Evolutionary conservation across 2,329 filamentous ascomycete genomes (phyloP).

Genomic region (Pseudopyricularia cyperi): DNA sequence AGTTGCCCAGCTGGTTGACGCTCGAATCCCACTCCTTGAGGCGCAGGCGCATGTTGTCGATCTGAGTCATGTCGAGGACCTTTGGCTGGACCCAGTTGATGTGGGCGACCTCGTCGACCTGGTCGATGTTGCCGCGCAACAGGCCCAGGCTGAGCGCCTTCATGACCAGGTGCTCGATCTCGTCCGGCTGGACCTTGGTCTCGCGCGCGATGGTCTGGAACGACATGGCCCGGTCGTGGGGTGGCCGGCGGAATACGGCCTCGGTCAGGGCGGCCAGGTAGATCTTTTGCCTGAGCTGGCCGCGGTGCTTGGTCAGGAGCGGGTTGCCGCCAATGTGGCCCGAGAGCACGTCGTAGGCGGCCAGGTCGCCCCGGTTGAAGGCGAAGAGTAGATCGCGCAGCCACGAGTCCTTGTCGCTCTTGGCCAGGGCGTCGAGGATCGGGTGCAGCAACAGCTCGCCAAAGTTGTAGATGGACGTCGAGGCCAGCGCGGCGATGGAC

Average conservation of each 20-base stretch:
- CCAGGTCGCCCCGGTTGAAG: constrained; percentile 90
- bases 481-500: constrained; percentile 81
- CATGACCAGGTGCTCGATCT: constrained; percentile 98
- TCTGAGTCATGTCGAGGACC: constrained; percentile 90
- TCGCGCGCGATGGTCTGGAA: constrained; percentile 81
- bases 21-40: constrained; percentile 91
- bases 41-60: constrained; percentile 78
- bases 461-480: constrained; percentile 97
- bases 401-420: constrained; percentile 60
- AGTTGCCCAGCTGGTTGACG: constrained; percentile 91
- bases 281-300: constrained; percentile 92
- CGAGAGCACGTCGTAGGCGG: constrained; percentile 71
- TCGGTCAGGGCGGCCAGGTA: constrained; percentile 93
- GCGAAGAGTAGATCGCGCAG: constrained; percentile 91
- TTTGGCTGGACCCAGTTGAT: constrained; percentile 99
- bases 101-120: constrained; percentile 84
- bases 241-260: constrained; percentile 87
- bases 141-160: constrained; percentile 93
- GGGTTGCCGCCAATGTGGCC: constrained; percentile 70
- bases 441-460: constrained; percentile 96
- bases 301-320: constrained; percentile 65
- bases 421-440: constrained; percentile 67
- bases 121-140: constrained; percentile 84
- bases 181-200: constrained; percentile 79
- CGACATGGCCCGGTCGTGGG: constrained; percentile 88